Evolutionary conservation across 257 asterid species (phyloP).

Genomic region (Eustoma russellianum): DNA sequence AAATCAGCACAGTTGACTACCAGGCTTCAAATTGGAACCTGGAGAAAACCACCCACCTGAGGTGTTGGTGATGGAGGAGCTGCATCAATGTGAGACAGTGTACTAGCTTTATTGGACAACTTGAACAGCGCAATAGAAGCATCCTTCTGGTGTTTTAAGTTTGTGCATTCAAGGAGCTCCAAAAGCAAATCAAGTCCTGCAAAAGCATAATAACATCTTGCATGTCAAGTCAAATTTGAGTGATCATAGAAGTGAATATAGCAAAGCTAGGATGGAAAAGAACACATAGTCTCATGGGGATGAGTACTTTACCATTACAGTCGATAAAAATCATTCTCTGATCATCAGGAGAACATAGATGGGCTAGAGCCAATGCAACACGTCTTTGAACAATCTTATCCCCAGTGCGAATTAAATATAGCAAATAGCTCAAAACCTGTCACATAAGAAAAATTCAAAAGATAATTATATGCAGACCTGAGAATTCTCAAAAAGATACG

Average conservation of each 20-base stretch:
- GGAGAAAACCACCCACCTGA: slow-evolving; percentile 41
- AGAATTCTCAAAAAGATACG: not conserved
- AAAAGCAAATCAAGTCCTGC: slow-evolving; percentile 73
- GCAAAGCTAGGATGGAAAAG: not conserved
- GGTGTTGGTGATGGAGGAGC: slow-evolving; percentile 98
- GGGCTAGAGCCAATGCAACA: slow-evolving; percentile 89
- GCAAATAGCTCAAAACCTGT: slow-evolving; percentile 80
- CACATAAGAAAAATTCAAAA: slow-evolving; percentile 4
- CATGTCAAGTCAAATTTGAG: not conserved
- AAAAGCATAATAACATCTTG: slow-evolving; percentile 7
- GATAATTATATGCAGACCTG: not conserved
- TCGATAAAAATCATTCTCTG: slow-evolving; percentile 72
- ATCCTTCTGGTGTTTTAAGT: slow-evolving; percentile 58
- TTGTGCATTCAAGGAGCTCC: slow-evolving; percentile 73
- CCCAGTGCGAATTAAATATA: slow-evolving; percentile 80
- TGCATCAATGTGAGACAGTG: slow-evolving; percentile 78
- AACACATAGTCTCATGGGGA: slow-evolving; percentile 6
- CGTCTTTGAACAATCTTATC: slow-evolving; percentile 71
- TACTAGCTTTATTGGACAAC: slow-evolving; percentile 70
- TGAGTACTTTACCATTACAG: slow-evolving; percentile 43
- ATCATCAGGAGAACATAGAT: slow-evolving; percentile 88
- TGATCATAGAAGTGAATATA: not conserved
- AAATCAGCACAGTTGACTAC: not conserved
- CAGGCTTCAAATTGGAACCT: not conserved
- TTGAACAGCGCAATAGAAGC: slow-evolving; percentile 74